Evolutionary conservation across 768 basidiomycete genomes (phyloP), one percentile per base, ranked within the genome.

Genomic region (Tephrocybe rancida): DNA sequence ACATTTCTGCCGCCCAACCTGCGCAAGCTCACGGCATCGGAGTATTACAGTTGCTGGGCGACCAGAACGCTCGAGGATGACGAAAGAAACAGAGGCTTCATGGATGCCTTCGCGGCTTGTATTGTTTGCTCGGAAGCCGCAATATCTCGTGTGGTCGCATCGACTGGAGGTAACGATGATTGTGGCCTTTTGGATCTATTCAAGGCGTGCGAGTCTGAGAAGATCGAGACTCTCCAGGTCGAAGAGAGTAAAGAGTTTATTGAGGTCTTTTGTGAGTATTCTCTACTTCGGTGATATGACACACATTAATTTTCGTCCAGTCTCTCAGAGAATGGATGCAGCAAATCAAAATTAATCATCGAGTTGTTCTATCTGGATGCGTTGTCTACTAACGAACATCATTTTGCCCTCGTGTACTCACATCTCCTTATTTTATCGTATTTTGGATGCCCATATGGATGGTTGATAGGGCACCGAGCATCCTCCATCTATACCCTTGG

Each of bases 11-110:
- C 68, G 3, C 35, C 60, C 5, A 48, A 45, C 1, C 55, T 69
- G 13, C 24, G 26, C 13, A 56, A 43, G 37, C 58, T 69, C 18
- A 59, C 52, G 1, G 53, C 51, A 34, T 62, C 67, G 14, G 59
- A 60, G 26, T 69, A 64, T 41, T 65, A 67, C 44, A 60, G 58
- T 14, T 59, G 34, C 22, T 59, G 58, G 58, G 58, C 55, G 42
- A 51, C 38, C 22, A 25, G 44, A 19, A 27, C 52, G 3, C 18
- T 37, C 21, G 43, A 52, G 5, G 6, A 26, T 14, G 22, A 35
- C 9, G 44, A 43, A 14, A 27, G 39, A 25, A 47, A 50, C 26
- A 45, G 14, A 27, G 32, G 25, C n/a, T 58, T 58, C 44, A 54
- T 58, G 52, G 3, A 27, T 0, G 35, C 29, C 22, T 50, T 46